Evolutionary conservation across 345 rosid genomes (phyloP), one percentile per base, ranked within the genome.

Genomic region (Salix brachista): DNA sequence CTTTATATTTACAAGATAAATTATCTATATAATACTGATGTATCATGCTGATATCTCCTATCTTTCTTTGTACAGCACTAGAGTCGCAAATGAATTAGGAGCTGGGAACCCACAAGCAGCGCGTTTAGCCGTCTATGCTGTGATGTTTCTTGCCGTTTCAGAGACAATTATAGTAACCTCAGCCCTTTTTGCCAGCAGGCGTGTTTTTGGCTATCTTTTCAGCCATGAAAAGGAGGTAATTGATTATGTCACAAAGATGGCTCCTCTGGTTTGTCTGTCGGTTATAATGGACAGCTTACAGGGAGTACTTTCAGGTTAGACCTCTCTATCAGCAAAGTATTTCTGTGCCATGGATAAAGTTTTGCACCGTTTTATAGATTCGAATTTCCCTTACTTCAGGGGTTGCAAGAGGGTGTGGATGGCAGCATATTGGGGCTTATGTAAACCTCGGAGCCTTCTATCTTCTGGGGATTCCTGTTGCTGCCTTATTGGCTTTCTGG

Each of bases 61-160:
- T n/a, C 8, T 36, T 3, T 2, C 60, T 56, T 70, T 44, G 32
- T 16, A 46, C 17, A 80, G 83, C 79, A 80, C 79, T 5, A 75
- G 82, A 70, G 68, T 80, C 14, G 66, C 82, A 36, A 80, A 80
- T 41, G 82, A 80, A 75, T 25, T 80, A 67, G 83, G 83, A 71
- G 79, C 79, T 18, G 83, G 83, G 54, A 75, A 80, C 56, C 50
- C 79, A 17, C 52, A 32, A 41, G 72, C 73, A n/a, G 83, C 83
- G 19, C 69, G 73, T 0, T n/a, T 76, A 7, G 75, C 74, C 30
- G 79, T 80, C 14, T 65, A 66, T 65, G 76, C 76, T 13, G 72
- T 71, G 32, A 41, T 80, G 58, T 75, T 65, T 56, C 76, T 80
- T 17, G 73, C 76, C n/a, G 21, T 80, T 4, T 41, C 75, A 62